Evolutionary conservation across 805 yeast genomes (phyloP), one percentile per base, ranked within the genome.

Genomic region (Wickerhamiella galacta): DNA sequence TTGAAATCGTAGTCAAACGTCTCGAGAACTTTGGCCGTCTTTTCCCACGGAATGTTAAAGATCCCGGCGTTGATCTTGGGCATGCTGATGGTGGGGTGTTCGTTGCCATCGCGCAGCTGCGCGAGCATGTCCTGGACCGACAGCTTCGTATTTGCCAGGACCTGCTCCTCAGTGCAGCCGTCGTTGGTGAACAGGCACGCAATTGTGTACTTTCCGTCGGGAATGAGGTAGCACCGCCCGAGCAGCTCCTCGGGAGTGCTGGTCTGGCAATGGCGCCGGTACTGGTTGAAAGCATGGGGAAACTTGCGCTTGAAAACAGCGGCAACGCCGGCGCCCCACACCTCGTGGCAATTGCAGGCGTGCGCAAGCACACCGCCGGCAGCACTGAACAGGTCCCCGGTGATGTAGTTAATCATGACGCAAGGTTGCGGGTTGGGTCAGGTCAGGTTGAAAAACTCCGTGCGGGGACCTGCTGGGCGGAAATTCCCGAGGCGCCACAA

Each of bases 261-360:
- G 18, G 41, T 39, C 6, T 45, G 29, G 47, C 79, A 72, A 42
- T 62, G 58, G 1, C 52, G 43, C 11, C 48, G 42, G 38, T 81
- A 78, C 3, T 45, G 40, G 28, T 49, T 41, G 43, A 68, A 76
- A 3, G 87, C 68, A 2, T 57, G 46, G 2, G 81, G 83, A 49
- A 63, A 80, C 29, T 57, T 51, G 12, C 43, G 34, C 16, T 62
- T 66, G 45, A 81, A 69, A 17, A 55, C 66, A 3, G 59, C 60
- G 0, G 93, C 93, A 2, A 81, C 67, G 0, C 93, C 94, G 3
- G 80, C 87, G 3, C 90, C 90, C 93, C 93, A 81, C 1, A 61
- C 46, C 0, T 93, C 93, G 17, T 61, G 58, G 24, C 82, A 72
- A 48, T 81, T 81, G 47, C 93, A 81, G 0, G 93, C 72, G 49